Base-by-base conservation (phyloP, 1,284 basidiomycete genomes). In the Tetrapyrgos nigripes region DNA sequence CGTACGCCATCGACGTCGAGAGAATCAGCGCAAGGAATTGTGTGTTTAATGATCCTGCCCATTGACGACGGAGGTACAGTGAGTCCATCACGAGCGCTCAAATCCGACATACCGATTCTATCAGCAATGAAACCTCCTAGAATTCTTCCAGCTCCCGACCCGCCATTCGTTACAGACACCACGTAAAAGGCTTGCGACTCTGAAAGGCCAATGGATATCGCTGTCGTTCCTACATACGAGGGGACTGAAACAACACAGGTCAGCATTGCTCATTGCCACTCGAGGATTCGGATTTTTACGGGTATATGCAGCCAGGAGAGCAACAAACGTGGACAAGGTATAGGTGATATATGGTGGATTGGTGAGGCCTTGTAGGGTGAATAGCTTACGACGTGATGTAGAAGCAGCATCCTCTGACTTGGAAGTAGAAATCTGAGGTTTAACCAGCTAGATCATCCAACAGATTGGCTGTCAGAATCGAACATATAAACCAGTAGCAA, bases 241-340 rank as follows among this genome's bases (percentile, higher is more conserved):
- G 73, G 60, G 35, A 71, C 74, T 74, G 48, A 23, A 24, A 24
- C 35, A 21, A 24, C 35, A 21, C 31, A 46, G 5, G 40, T 45
- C 31, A 45, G 50, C 24, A 33, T n/a, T 26, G 48, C 23, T 33
- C 14, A 11, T 9, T 23, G 33, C 21, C n/a, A n/a, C n/a, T n/a
- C n/a, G n/a, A n/a, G n/a, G n/a, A n/a, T n/a, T n/a, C n/a, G n/a
- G n/a, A n/a, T n/a, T n/a, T n/a, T n/a, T 53, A 82, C 81, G 74
- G 2, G 83, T 85, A 64, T 83, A 85, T 5, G 84, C 65, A 13
- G 85, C 85, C 5, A 85, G 72, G 67, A 82, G 83, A 4, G 69
- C 66, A 11, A 78, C 56, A 49, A 79, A 70, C 1, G 75, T 70
- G 0, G 78, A 70, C 6, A 72, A 5, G 19, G 37, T 8, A 17